These are phyloP conservation scores for Suhomyces terraborum DNA, from an alignment of 1,139 yeast genomes.

Conservation along the genomic window DNA sequence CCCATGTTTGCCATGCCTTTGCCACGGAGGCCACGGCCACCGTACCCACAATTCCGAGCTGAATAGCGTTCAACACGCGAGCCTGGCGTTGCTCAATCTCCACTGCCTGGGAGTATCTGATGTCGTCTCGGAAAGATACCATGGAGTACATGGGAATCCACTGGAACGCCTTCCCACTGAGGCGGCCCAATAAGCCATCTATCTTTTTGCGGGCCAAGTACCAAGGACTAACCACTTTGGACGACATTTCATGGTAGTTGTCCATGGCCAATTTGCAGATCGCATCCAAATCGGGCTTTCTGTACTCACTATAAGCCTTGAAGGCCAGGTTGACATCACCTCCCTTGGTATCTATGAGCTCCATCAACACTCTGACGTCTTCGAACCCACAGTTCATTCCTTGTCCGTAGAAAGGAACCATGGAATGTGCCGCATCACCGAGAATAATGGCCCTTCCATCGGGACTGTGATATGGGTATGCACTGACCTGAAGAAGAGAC, in stretches of 20 bases:
- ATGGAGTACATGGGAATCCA: constrained; percentile 92
- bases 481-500: constrained; percentile 66
- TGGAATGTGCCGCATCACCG: constrained; percentile 95
- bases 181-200: constrained; percentile 64
- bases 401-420: constrained; percentile 97
- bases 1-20: constrained; percentile 12
- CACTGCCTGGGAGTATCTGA: constrained; percentile 73
- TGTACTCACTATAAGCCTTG: constrained; percentile 51
- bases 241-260: constrained; percentile 87
- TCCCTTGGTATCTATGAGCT: constrained; percentile 48
- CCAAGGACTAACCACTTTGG: constrained; percentile 66
- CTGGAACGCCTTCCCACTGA: constrained; percentile 43
- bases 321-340: constrained; percentile 56
- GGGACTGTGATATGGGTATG: constrained; percentile 68
- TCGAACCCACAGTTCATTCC: constrained; percentile 98
- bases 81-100: constrained; percentile 53
- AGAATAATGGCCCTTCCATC: constrained; percentile 66
- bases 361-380: constrained; percentile 72
- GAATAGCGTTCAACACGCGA: constrained; percentile 38
- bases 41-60: constrained; percentile 24
- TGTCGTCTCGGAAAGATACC: constrained; percentile 88
- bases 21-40: constrained; percentile 19
- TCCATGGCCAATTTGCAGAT: constrained; percentile 78
- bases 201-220: constrained; percentile 68
- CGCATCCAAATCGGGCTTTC: constrained; percentile 71